Percentiles rank a stretch among this genome's conserved stretches.
These are phyloP conservation scores for Rutstroemia sp. DNA, from an alignment of 2,329 filamentous ascomycete genomes.

Conservation along the genomic window DNA sequence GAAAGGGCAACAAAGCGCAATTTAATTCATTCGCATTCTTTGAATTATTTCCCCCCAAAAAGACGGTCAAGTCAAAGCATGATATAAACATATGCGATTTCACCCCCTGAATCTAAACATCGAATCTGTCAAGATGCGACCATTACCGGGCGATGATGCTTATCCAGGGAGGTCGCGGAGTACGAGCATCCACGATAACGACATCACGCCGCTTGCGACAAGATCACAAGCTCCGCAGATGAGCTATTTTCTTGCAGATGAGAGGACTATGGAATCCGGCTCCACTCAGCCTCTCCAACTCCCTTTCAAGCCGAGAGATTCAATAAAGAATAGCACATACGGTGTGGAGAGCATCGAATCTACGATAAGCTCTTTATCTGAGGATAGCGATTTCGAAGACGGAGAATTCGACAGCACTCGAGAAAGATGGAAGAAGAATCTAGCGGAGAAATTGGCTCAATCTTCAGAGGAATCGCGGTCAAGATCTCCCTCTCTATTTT, in stretches of 20 bases:
- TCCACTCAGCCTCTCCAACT: slow-evolving; percentile 28
- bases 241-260: slow-evolving; percentile 45
- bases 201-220: slow-evolving; percentile 30
- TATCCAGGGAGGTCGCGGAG: slow-evolving; percentile 33
- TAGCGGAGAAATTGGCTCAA: slow-evolving; percentile 13
- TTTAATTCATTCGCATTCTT: too few species aligned
- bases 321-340: slow-evolving; percentile 29
- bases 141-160: slow-evolving; percentile 39
- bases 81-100: slow-evolving; percentile 11
- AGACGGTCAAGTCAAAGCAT: slow-evolving; percentile 8
- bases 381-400: slow-evolving; percentile 25
- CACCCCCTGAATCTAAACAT: not conserved
- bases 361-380: slow-evolving; percentile 26
- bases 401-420: slow-evolving; percentile 19
- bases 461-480: slow-evolving; percentile 22
- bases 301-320: slow-evolving; percentile 29
- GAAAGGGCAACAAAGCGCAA: not conserved
- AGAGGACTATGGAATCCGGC: slow-evolving; percentile 39
- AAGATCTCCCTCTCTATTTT: slow-evolving; percentile 27
- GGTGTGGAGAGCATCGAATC: slow-evolving; percentile 30
- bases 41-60: too few species aligned
- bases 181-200: slow-evolving; percentile 32
- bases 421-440: slow-evolving; percentile 25
- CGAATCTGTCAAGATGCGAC: slow-evolving; percentile 34
- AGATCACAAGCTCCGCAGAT: slow-evolving; percentile 36